phyloP scores from a whole-genome alignment of 2,329 filamentous ascomycete species.

The Nectriaceae sp. region DNA sequence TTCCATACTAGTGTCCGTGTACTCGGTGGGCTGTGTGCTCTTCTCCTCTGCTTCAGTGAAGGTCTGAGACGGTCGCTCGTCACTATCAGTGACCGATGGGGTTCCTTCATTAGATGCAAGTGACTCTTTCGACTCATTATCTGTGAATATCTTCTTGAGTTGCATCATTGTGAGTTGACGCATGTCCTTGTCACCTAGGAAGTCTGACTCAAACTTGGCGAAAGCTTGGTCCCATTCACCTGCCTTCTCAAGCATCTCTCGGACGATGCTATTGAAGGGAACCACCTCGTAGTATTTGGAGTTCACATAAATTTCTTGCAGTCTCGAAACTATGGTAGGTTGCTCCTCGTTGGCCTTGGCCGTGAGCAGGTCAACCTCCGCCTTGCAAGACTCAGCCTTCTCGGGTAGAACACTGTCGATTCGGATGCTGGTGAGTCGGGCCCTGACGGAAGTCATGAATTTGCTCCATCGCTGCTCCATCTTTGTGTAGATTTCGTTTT shows the following conservation, averaged over 20 bases:
- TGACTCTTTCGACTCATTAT: constrained; percentile 81
- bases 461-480: constrained; percentile 80
- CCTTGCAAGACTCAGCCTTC: constrained; percentile 78
- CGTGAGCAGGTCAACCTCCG: constrained; percentile 76
- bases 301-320: constrained; percentile 89
- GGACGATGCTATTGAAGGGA: constrained; percentile 84
- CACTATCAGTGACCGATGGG: constrained; percentile 53
- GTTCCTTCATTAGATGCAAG: constrained; percentile 69
- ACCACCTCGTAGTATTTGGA: constrained; percentile 98
- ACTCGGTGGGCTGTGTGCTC: constrained; percentile 44
- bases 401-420: constrained; percentile 89
- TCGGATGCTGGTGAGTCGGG: constrained; percentile 83
- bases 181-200: constrained; percentile 96
- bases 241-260: constrained; percentile 89
- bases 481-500: constrained; percentile 85
- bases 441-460: constrained; percentile 86
- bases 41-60: constrained; percentile 51
- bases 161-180: constrained; percentile 88
- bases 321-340: constrained; percentile 67
- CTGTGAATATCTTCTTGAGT: constrained; percentile 90
- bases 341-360: constrained; percentile 86
- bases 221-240: constrained; percentile 93
- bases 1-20: constrained; percentile 36
- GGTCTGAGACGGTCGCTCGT: constrained; percentile 48
- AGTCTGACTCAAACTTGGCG: constrained; percentile 87